Evolutionary conservation across 495 filamentous ascomycete genomes (phyloP).

Genomic region (Choiromyces venosus): DNA sequence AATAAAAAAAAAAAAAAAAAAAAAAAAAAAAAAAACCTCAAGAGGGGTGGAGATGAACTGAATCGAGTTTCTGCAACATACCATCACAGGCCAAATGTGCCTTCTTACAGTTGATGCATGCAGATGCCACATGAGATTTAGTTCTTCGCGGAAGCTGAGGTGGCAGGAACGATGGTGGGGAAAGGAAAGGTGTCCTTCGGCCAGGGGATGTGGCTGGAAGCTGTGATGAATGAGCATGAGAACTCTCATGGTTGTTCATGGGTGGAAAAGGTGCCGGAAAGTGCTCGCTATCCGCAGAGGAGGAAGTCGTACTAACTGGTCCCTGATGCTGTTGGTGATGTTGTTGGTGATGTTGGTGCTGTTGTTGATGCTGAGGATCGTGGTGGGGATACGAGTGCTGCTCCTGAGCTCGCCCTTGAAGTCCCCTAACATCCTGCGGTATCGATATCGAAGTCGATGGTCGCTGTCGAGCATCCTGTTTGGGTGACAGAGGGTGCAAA

Average conservation of each 20-base stretch:
- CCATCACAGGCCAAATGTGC: constrained; percentile 81
- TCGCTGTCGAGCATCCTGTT: constrained; percentile 52
- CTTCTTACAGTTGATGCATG: constrained; percentile 94
- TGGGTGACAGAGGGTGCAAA: constrained; percentile 57
- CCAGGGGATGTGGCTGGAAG: constrained; percentile 36
- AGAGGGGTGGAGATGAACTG: constrained; percentile 40
- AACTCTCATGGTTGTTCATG: constrained; percentile 28
- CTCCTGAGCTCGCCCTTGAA: constrained; percentile 48
- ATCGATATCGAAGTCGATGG: constrained; percentile 54
- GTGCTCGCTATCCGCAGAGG: constrained; percentile 22
- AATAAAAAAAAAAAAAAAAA: constrained; percentile 9
- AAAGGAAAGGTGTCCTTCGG: constrained; percentile 41
- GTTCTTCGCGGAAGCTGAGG: constrained; percentile 71
- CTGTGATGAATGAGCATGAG: constrained; percentile 40
- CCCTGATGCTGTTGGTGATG: constrained; percentile 32
- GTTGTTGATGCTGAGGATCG: constrained; percentile 13
- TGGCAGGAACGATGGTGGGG: constrained; percentile 42
- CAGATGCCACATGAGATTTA: constrained; percentile 93
- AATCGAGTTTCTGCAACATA: constrained; percentile 47
- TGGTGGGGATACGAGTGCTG: constrained; percentile 39
- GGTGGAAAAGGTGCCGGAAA: constrained; percentile 41
- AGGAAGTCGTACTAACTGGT: constrained; percentile 22
- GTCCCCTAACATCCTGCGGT: constrained; percentile 48
- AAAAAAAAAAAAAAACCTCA: constrained; percentile 21
- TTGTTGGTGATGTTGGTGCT: constrained; percentile 40